These are phyloP conservation scores for Parietichytrium sp. DNA, from an alignment of 108 stramenopile genomes.

Conservation along the genomic window DNA sequence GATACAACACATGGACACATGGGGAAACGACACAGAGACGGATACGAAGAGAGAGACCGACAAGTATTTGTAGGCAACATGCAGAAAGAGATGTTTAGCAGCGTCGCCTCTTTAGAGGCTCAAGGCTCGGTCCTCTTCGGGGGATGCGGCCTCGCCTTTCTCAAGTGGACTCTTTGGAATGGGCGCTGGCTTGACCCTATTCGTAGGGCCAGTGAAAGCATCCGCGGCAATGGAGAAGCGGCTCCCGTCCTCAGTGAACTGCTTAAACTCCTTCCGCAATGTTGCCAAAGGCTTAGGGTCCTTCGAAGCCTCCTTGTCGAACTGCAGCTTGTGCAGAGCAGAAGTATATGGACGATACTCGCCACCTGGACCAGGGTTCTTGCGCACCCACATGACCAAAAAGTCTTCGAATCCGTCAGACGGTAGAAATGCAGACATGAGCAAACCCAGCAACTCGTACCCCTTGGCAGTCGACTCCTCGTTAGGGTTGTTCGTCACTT, in stretches of 20 bases:
- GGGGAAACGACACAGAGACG: too few species aligned
- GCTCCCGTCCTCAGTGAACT: background rate
- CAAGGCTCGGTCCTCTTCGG: too few species aligned
- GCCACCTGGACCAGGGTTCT: constrained; percentile 18
- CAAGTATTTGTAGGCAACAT: too few species aligned
- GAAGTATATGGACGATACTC: background rate
- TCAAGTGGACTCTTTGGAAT: too few species aligned
- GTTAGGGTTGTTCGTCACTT: constrained; percentile 57
- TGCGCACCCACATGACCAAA: constrained; percentile 12
- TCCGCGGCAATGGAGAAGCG: constrained; percentile 15
- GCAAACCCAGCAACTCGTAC: constrained; percentile 57
- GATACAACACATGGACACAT: too few species aligned
- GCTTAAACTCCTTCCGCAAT: background rate
- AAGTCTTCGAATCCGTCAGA: constrained; percentile 54
- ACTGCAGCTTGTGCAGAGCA: constrained; percentile 21
- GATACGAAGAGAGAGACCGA: too few species aligned
- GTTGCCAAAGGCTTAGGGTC: background rate
- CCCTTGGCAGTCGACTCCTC: constrained; percentile 46
- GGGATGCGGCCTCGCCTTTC: too few species aligned
- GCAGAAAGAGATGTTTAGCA: too few species aligned
- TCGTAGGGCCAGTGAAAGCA: constrained; percentile 28
- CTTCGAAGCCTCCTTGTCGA: background rate
- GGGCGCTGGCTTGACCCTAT: too few species aligned
- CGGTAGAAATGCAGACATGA: constrained; percentile 53
- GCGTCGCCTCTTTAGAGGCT: too few species aligned